Conservation (phyloP, 768 basidiomycete genomes). For the Mycena filopes region DNA sequence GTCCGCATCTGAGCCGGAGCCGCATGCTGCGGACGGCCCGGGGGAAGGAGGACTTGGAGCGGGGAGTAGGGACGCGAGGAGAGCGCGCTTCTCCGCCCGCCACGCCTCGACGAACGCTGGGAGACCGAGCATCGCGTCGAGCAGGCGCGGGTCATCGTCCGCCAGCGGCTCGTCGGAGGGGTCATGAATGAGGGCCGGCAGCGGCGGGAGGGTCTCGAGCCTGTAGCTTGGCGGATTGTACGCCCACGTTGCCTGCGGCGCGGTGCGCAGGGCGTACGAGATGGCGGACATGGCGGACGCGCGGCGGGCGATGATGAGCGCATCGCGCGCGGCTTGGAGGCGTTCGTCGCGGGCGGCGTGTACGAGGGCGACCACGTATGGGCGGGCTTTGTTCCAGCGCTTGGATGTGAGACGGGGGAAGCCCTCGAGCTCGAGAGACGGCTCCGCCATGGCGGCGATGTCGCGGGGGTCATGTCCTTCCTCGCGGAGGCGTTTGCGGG, state of each 20-base stretch:
- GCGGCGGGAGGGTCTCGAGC: constrained; percentile 18
- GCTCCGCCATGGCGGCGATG: neutral
- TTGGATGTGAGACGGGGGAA: constrained; percentile 25
- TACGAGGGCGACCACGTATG: constrained; percentile 19
- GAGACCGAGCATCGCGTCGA: constrained; percentile 23
- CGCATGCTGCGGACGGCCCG: neutral
- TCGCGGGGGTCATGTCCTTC: constrained; percentile 24
- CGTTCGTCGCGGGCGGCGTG: constrained; percentile 9
- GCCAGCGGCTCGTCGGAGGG: constrained; percentile 17
- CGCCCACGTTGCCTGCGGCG: constrained; percentile 23
- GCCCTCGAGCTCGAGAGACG: constrained; percentile 2
- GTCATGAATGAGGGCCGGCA: constrained; percentile 26
- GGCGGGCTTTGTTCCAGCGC: constrained; percentile 26
- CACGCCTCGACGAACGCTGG: constrained; percentile 31
- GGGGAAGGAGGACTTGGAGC: too few species aligned
- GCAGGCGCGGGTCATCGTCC: constrained; percentile 16
- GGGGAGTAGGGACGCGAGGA: constrained; percentile 26
- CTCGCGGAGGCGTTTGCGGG: constrained; percentile 16
- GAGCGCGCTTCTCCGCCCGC: constrained; percentile 27
- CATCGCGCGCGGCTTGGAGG: constrained; percentile 6
- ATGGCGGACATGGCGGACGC: neutral
- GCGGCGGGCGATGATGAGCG: constrained; percentile 3
- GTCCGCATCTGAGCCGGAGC: too few species aligned
- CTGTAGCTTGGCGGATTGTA: constrained; percentile 26
- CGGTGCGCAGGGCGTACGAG: constrained; percentile 26